Percentiles rank a stretch among this genome's conserved stretches.
phyloP scores from a whole-genome alignment of 2,329 filamentous ascomycete species.

The Lachnellula cervina region DNA sequence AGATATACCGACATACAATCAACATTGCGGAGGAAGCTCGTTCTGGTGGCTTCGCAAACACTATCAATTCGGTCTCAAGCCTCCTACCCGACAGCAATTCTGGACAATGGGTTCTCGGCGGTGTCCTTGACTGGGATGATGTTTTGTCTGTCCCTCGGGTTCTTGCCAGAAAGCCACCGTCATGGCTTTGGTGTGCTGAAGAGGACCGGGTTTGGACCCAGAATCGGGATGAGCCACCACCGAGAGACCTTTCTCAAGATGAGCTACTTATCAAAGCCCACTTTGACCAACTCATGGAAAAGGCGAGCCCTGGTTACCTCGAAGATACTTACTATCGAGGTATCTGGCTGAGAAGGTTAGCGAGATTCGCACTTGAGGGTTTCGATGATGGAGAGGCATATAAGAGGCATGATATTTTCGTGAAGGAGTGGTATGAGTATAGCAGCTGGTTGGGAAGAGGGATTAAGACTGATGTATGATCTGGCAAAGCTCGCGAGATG shows the following conservation, averaged over 20 bases:
- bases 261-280: constrained; percentile 19
- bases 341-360: constrained; percentile 11
- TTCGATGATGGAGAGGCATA: no score
- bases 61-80: no score
- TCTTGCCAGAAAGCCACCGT: constrained; percentile 8
- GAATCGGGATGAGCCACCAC: constrained; percentile 4
- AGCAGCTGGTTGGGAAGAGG: no score
- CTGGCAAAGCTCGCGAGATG: no score
- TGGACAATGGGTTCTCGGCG: no score
- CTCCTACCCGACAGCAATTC: no score
- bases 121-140: constrained; percentile 21
- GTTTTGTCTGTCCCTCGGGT: constrained; percentile 11
- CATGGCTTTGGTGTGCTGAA: constrained; percentile 18
- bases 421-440: no score
- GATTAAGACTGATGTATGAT: no score
- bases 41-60: no score
- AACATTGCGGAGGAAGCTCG: no score
- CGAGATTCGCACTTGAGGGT: constrained; percentile 8
- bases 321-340: constrained; percentile 21
- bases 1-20: neutral
- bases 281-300: constrained; percentile 16
- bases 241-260: constrained; percentile 10
- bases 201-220: constrained; percentile 1
- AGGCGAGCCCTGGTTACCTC: constrained; percentile 3
- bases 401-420: no score